These are phyloP conservation scores for Phaeoacremonium minimum DNA, from an alignment of 2,329 filamentous ascomycete genomes.

Conservation along the genomic window DNA sequence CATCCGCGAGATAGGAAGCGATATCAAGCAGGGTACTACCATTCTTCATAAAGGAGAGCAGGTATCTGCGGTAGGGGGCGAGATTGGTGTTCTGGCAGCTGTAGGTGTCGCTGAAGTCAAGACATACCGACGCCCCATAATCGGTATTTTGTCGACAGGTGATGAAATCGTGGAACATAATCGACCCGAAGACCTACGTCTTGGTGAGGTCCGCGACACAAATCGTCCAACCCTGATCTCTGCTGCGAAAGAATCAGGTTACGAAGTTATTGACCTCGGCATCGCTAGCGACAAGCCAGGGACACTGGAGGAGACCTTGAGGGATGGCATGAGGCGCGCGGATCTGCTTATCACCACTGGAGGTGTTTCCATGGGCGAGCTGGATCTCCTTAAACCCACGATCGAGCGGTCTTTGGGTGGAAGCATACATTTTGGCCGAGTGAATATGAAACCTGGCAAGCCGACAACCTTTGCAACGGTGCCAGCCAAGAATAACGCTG, in stretches of 20 bases:
- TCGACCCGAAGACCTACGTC: slow-evolving; percentile 53
- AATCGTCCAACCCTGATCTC: slow-evolving; percentile 86
- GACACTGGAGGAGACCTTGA: slow-evolving; percentile 71
- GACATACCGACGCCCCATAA: slow-evolving; percentile 70
- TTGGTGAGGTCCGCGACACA: slow-evolving; percentile 89
- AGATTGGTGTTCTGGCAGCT: slow-evolving; percentile 84
- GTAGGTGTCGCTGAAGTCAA: slow-evolving; percentile 70
- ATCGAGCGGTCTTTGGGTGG: slow-evolving; percentile 87
- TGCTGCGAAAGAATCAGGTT: slow-evolving; percentile 70
- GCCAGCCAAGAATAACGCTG: slow-evolving; percentile 56
- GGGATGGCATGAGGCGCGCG: slow-evolving; percentile 66
- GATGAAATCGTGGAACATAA: slow-evolving; percentile 86
- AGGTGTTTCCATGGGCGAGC: slow-evolving; percentile 95
- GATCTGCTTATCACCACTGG: slow-evolving; percentile 90
- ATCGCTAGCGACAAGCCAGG: slow-evolving; percentile 74
- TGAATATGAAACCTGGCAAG: slow-evolving; percentile 97
- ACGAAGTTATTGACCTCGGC: slow-evolving; percentile 76
- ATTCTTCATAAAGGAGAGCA: slow-evolving; percentile 75
- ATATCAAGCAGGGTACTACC: slow-evolving; percentile 64
- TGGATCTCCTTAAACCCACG: slow-evolving; percentile 93
- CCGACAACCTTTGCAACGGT: slow-evolving; percentile 95
- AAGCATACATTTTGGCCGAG: slow-evolving; percentile 92
- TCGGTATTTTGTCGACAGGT: slow-evolving; percentile 89
- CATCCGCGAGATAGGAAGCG: slow-evolving; percentile 85
- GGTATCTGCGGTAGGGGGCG: slow-evolving; percentile 84